Conservation (phyloP, 208 protist species). For the Acanthamoeba lenticulata region DNA sequence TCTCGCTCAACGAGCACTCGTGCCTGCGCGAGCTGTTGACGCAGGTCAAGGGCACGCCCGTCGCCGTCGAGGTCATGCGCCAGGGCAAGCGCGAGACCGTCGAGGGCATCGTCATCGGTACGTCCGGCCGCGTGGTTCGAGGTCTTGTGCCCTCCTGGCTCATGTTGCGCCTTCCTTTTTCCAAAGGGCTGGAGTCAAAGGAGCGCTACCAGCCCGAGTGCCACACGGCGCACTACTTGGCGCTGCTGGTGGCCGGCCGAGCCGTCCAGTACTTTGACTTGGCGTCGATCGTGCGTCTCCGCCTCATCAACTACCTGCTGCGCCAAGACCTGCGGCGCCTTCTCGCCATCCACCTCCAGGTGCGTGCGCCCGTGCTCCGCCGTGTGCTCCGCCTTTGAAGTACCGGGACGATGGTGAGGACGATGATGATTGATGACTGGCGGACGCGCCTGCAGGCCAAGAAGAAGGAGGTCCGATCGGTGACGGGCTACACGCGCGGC, state of each 20-base stretch:
- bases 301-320: neutral
- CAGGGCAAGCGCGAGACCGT: neutral
- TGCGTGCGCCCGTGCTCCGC: no score
- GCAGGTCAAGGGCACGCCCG: conserved; percentile 21
- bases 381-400: no score
- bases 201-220: neutral
- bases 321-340: neutral
- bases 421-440: no score
- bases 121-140: no score
- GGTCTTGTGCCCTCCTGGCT: no score
- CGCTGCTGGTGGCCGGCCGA: neutral
- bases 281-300: neutral
- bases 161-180: no score
- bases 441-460: no score
- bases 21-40: neutral
- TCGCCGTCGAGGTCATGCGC: neutral
- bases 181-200: neutral
- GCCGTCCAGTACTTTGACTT: conserved; percentile 12
- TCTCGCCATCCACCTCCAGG: neutral
- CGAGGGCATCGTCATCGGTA: conserved; percentile 5
- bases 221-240: neutral
- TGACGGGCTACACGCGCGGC: neutral
- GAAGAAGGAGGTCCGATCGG: neutral
- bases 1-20: conserved; percentile 32
- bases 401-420: no score